These are phyloP conservation scores for Melampsora larici-populina DNA, from an alignment of 1,284 basidiomycete genomes.

Conservation along the genomic window DNA sequence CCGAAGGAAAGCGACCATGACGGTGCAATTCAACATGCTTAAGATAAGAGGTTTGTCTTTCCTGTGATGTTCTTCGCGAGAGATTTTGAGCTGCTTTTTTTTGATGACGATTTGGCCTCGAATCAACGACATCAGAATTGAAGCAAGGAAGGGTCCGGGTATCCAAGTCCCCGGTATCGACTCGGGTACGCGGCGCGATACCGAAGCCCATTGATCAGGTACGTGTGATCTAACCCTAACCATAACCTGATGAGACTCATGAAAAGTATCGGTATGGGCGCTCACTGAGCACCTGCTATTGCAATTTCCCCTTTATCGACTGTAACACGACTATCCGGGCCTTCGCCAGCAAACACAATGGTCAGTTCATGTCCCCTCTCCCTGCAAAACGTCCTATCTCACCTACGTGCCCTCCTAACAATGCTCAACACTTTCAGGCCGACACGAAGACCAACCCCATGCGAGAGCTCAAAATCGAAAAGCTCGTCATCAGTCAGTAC, in stretches of 20 bases:
- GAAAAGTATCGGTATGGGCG: not conserved
- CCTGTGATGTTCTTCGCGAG: too few species aligned
- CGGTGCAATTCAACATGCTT: too few species aligned
- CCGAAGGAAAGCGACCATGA: too few species aligned
- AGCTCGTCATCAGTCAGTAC: conserved; percentile 42
- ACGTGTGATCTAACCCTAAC: not conserved
- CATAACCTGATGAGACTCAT: not conserved
- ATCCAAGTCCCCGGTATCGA: too few species aligned
- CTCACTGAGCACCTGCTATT: not conserved
- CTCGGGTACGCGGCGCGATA: too few species aligned
- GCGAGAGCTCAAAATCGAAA: conserved; percentile 42
- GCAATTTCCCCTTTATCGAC: not conserved
- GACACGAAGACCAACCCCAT: conserved; percentile 43
- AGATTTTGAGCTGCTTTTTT: too few species aligned
- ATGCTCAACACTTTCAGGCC: conserved; percentile 3
- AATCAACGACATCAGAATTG: too few species aligned
- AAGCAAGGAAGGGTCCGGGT: too few species aligned
- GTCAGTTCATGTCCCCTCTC: not conserved
- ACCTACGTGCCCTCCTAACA: not conserved
- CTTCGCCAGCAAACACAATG: not conserved
- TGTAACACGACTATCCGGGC: not conserved
- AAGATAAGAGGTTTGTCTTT: too few species aligned
- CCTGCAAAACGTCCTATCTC: not conserved
- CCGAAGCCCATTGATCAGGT: too few species aligned
- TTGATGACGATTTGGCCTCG: too few species aligned